A percentile compares a stretch with the other conserved stretches of the same genome.
These are phyloP conservation scores for Crassisporium funariophilum DNA, from an alignment of 768 basidiomycete species.

Conservation along the genomic window DNA sequence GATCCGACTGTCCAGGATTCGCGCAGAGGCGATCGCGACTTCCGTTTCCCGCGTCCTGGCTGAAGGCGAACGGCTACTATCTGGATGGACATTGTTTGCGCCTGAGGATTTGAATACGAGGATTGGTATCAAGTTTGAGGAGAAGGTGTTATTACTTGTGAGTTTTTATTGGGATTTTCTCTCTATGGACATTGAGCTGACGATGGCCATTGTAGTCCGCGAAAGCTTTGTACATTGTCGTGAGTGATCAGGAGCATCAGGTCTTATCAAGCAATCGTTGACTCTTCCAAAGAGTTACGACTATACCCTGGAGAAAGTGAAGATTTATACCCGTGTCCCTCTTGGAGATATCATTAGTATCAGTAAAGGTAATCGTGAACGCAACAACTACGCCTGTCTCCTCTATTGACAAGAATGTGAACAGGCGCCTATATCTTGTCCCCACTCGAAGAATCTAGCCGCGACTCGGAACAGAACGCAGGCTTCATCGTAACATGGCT, in stretches of 20 bases:
- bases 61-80: slow-evolving; percentile 76
- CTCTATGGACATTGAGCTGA: neutral
- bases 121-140: slow-evolving; percentile 83
- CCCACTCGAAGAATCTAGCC: slow-evolving; percentile 87
- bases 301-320: slow-evolving; percentile 90
- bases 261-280: neutral
- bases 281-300: slow-evolving; percentile 73
- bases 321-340: slow-evolving; percentile 86
- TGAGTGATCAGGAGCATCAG: slow-evolving; percentile 37
- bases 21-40: slow-evolving; percentile 91
- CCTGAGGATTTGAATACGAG: slow-evolving; percentile 76
- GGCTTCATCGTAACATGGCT: slow-evolving; percentile 87
- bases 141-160: slow-evolving; percentile 90
- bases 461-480: slow-evolving; percentile 85
- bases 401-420: slow-evolving; percentile 4
- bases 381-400: slow-evolving; percentile 2
- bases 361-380: slow-evolving; percentile 61
- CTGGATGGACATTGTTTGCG: slow-evolving; percentile 91
- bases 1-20: slow-evolving; percentile 83
- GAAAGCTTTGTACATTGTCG: slow-evolving; percentile 76
- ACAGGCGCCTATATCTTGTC: slow-evolving; percentile 95
- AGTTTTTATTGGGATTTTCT: slow-evolving; percentile 28
- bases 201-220: slow-evolving; percentile 26
- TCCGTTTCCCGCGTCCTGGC: slow-evolving; percentile 74
- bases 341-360: slow-evolving; percentile 78